These are phyloP conservation scores for Tetrapisispora iriomotensis DNA, from an alignment of 805 yeast genomes.

Conservation along the genomic window DNA sequence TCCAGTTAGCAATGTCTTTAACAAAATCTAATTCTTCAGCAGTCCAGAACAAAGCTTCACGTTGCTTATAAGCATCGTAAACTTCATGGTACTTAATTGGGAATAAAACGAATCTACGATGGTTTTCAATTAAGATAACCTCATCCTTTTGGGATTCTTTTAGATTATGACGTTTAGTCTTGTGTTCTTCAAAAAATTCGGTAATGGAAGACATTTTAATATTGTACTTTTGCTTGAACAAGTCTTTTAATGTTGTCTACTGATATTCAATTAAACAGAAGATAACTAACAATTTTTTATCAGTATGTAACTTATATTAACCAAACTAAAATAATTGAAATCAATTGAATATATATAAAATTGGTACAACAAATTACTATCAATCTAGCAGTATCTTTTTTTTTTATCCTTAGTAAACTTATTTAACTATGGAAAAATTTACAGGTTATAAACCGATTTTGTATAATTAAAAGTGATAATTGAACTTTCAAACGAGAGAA, in stretches of 20 bases:
- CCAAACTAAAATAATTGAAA: too few relatives aligned
- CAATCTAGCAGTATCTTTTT: too few relatives aligned
- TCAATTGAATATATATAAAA: too few relatives aligned
- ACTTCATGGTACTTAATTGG: constrained; percentile 95
- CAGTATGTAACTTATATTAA: too few relatives aligned
- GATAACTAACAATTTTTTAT: too few relatives aligned
- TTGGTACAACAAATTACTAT: too few relatives aligned
- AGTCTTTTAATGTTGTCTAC: background rate
- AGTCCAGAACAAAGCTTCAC: constrained; percentile 99
- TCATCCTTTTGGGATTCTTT: constrained; percentile 74
- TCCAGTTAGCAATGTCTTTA: constrained; percentile 57
- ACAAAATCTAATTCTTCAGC: constrained; percentile 96
- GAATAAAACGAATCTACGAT: constrained; percentile 82
- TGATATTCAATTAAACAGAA: background rate
- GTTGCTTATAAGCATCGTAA: constrained; percentile 97
- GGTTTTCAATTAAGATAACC: constrained; percentile 79
- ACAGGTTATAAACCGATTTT: too few relatives aligned
- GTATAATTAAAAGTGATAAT: too few relatives aligned
- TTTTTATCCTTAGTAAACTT: too few relatives aligned
- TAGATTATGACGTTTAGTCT: constrained; percentile 55
- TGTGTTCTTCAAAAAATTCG: constrained; percentile 31
- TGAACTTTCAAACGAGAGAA: too few relatives aligned
- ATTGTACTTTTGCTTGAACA: background rate
- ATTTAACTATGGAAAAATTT: too few relatives aligned
- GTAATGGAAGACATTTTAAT: background rate